Evolutionary conservation across 306 rosid species (phyloP), one percentile per base, ranked within the genome.

Genomic region (Vicia villosa): DNA sequence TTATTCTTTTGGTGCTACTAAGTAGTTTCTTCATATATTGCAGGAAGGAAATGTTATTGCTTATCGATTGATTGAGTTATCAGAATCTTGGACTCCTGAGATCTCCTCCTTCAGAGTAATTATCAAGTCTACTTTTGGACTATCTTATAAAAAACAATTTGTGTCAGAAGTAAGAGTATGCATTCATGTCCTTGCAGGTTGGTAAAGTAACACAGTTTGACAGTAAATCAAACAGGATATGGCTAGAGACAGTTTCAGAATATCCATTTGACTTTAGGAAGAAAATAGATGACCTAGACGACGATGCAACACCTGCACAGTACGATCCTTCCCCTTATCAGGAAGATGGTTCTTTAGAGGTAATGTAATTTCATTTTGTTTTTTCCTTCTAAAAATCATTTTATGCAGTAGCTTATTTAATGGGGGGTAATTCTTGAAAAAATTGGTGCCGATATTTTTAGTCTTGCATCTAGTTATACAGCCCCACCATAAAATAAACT

Each of bases 261-360:
- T 87, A 84, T 83, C 96, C 95, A 55, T 73, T 87, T 78, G 85
- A 82, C 46, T 83, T 86, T 72, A 72, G 79, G 80, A 80, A 86
- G 78, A 79, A 74, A 68, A 75, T 47, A 10, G 92, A 79, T 4
- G 63, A 14, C 19, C 24, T 52, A 11, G 63, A 56, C 8, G 88
- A 80, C 78, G 84, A 79, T 7, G 46, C 43, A 64, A 82, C 84
- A 79, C 77, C 77, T 32, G 69, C 15, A 47, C 86, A 60, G 80
- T 79, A 66, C 37, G 83, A 84, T 73, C 72, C 85, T 46, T 76
- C 81, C 55, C 90, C 81, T 14, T 91, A 95, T 40, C 70, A 61
- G 67, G 97, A 91, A 81, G 92, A 95, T 82, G 92, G 96, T 70
- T 90, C 96, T 82, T 75, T 95, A 72, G 88, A 91, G 97, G 99